A percentile compares a stretch with the other conserved stretches of the same genome.
Conservation (phyloP, 768 basidiomycete species). For the Trametes cinnabarina region DNA sequence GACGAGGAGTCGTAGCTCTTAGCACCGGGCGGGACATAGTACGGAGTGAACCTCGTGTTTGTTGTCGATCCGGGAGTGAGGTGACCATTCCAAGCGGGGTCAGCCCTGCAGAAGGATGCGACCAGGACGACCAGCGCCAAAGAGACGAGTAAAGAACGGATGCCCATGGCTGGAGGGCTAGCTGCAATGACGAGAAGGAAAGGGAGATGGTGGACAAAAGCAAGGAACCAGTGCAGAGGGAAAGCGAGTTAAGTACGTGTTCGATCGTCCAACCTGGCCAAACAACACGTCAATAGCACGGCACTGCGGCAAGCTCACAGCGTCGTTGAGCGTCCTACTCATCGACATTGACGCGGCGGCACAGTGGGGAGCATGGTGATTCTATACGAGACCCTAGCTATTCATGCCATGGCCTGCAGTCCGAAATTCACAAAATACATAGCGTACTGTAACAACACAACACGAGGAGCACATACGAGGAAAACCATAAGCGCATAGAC, state of each 20-base stretch:
- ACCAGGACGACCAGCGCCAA: slow-evolving; percentile 25
- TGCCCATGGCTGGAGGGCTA: slow-evolving; percentile 12
- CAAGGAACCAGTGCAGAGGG: neutral
- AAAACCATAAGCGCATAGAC: neutral
- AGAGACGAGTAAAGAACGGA: slow-evolving; percentile 11
- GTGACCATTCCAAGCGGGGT: slow-evolving; percentile 72
- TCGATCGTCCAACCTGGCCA: slow-evolving; percentile 5
- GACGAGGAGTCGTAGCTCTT: slow-evolving; percentile 71
- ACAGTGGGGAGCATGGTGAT: too few relatives aligned
- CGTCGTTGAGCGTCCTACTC: too few relatives aligned
- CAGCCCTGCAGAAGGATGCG: slow-evolving; percentile 20
- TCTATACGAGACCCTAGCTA: too few relatives aligned
- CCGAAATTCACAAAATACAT: slow-evolving; percentile 12
- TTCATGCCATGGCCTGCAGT: neutral
- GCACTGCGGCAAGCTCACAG: too few relatives aligned
- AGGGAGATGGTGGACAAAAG: neutral
- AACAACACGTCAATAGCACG: slow-evolving; percentile 12
- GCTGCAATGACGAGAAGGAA: neutral
- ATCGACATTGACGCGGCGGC: too few relatives aligned
- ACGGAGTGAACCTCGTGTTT: slow-evolving; percentile 55
- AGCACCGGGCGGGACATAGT: slow-evolving; percentile 71
- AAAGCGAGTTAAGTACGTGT: neutral
- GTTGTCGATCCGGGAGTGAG: slow-evolving; percentile 47
- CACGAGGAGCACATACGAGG: neutral
- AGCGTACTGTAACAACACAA: slow-evolving; percentile 14